A percentile compares a stretch with the other conserved stretches of the same genome.
Conservation (phyloP, 106 monocot genomes). For the Cymbidium sinense region DNA sequence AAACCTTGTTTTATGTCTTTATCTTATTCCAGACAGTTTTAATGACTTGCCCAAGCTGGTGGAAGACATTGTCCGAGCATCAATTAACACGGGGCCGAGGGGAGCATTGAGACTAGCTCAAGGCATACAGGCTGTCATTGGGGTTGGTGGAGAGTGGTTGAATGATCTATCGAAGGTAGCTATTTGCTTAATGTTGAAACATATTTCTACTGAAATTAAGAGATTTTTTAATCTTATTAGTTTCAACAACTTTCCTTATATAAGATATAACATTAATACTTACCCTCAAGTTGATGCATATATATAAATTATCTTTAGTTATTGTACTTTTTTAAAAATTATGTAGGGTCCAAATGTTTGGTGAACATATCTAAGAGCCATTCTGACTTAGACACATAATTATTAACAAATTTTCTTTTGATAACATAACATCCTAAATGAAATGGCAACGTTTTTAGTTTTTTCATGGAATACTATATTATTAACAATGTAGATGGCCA, state of each 20-base stretch:
- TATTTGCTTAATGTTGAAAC: background rate
- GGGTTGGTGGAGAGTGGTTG: slow-evolving; percentile 91
- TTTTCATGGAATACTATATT: no score
- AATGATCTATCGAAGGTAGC: slow-evolving; percentile 77
- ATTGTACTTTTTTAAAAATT: no score
- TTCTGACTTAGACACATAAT: no score
- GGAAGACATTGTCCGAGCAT: slow-evolving; percentile 82
- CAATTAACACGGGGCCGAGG: slow-evolving; percentile 85
- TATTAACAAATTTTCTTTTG: no score
- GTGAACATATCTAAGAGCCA: no score
- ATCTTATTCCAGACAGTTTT: slow-evolving; percentile 51
- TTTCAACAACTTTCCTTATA: background rate
- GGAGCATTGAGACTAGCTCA: slow-evolving; percentile 79
- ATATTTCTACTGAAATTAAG: background rate
- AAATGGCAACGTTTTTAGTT: no score
- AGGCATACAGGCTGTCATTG: slow-evolving; percentile 86
- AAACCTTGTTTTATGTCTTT: background rate
- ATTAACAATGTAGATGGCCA: no score
- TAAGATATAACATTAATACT: no score
- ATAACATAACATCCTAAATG: no score
- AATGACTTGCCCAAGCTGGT: slow-evolving; percentile 72
- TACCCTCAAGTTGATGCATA: no score
- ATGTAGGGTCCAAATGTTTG: no score
- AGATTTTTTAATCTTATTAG: background rate
- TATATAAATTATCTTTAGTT: no score